These are phyloP conservation scores for Dorcoceras hygrometricum DNA, from an alignment of 257 asterid genomes.

Conservation along the genomic window DNA sequence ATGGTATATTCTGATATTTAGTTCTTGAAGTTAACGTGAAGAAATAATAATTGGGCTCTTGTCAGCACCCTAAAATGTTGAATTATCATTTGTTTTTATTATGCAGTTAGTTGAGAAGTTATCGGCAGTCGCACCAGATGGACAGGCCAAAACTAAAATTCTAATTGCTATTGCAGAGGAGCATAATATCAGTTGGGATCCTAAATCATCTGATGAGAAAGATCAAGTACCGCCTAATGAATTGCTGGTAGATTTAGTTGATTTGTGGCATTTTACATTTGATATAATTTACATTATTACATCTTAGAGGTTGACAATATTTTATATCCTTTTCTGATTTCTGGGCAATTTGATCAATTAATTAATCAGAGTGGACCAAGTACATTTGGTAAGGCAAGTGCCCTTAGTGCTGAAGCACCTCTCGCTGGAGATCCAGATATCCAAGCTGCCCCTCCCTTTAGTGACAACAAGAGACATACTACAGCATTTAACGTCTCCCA, in stretches of 20 bases:
- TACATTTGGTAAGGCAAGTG: constrained; percentile 38
- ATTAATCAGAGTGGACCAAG: constrained; percentile 59
- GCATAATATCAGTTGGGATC: constrained; percentile 79
- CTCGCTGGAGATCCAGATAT: constrained; percentile 20
- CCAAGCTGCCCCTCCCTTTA: constrained; percentile 37
- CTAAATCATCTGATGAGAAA: constrained; percentile 50
- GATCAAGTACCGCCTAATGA: constrained; percentile 43
- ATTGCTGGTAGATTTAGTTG: constrained; percentile 49
- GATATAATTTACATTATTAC: constrained; percentile 15
- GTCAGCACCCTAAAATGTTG: constrained; percentile 21
- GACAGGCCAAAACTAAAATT: constrained; percentile 59
- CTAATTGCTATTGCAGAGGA: constrained; percentile 75
- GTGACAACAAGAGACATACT: constrained; percentile 30
- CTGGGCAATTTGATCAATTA: constrained; percentile 16
- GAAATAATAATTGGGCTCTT: not conserved
- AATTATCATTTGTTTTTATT: constrained; percentile 21
- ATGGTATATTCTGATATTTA: constrained; percentile 49
- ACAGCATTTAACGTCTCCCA: constrained; percentile 31
- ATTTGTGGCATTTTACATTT: constrained; percentile 18
- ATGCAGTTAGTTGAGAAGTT: constrained; percentile 91
- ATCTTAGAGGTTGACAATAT: not conserved
- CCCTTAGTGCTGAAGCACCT: constrained; percentile 31
- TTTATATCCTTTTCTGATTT: not conserved
- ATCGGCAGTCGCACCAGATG: constrained; percentile 84
- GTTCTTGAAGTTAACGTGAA: constrained; percentile 11